Evolutionary conservation across 345 rosid genomes (phyloP), one percentile per base, ranked within the genome.

Genomic region (Gynandropsis gynandra): DNA sequence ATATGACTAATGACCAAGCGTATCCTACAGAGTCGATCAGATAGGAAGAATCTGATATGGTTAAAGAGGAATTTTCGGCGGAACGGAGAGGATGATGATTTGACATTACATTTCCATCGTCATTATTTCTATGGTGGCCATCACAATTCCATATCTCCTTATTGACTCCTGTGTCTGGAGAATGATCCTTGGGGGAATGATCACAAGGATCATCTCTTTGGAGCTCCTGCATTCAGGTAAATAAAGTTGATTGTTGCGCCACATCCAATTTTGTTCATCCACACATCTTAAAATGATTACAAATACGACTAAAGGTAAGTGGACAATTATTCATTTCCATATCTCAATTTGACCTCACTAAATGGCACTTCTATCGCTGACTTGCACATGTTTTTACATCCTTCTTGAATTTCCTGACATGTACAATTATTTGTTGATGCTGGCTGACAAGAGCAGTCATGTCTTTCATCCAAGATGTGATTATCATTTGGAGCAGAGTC

Each of bases 141-240:
- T 70, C 59, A 68, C 61, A 61, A 32, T 62, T 73, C 36, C 29
- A 37, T 41, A 46, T 40, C 57, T 58, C 56, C 56, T 73, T 16
- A 11, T 35, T 42, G 56, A 46, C 56, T 52, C 31, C 75, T 65
- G 54, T 4, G 50, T 59, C 62, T 46, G 59, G 55, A 19, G 54
- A 54, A 37, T 56, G 42, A 51, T 66, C 63, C 51, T 51, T 55
- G 31, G 55, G 29, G 45, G 56, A 31, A 33, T 54, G 64, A 52
- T 51, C 68, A 61, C 51, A 52, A 42, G 56, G 61, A 43, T 65
- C 72, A 69, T 62, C 76, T 49, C 51, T 52, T 68, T 65, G 64
- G 42, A 73, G 58, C 74, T 83, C 86, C 88, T 83, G 85, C 74
- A 68, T 72, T 59, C 54, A 72, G 65, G 66, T 66, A 80, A 67